Percentiles rank a stretch among this genome's conserved stretches.
Conservation (phyloP, 192 early-diverging fungal species). For the Phycomyces nitens region DNA sequence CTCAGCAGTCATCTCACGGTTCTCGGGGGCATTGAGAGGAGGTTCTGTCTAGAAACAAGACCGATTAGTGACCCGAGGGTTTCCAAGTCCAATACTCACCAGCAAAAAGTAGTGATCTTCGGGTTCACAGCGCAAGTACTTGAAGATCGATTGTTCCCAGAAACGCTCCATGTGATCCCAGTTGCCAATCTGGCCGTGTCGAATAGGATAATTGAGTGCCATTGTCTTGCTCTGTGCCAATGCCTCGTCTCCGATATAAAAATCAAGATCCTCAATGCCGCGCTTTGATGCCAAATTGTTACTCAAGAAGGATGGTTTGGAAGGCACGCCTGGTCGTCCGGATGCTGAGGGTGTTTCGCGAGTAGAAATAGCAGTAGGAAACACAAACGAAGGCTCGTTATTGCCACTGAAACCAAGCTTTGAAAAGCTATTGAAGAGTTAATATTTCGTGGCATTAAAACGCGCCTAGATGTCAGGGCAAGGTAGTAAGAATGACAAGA, state of each 20-base stretch:
- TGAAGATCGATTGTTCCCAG: constrained; percentile 98
- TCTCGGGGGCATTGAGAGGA: constrained; percentile 96
- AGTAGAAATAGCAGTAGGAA: constrained; percentile 91
- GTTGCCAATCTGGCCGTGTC: constrained; percentile 97
- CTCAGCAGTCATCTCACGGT: constrained; percentile 97
- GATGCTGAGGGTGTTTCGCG: constrained; percentile 51
- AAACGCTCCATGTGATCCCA: constrained; percentile 99
- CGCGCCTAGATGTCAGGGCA: no score
- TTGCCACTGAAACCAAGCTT: constrained; percentile 98
- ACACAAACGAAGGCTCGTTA: constrained; percentile 94
- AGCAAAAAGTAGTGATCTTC: constrained; percentile 97
- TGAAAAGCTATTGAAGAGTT: constrained; percentile 62
- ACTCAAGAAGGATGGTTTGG: constrained; percentile 52
- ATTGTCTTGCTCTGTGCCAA: constrained; percentile 86
- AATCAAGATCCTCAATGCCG: constrained; percentile 97
- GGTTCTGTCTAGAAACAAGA: constrained; percentile 80
- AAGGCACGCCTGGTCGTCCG: constrained; percentile 46
- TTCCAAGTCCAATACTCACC: constrained; percentile 43
- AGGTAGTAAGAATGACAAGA: neutral
- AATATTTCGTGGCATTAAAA: no score
- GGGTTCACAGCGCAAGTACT: constrained; percentile 97
- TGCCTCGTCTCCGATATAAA: constrained; percentile 96
- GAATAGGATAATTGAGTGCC: constrained; percentile 85
- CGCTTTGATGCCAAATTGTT: constrained; percentile 89
- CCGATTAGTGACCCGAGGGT: neutral